These are phyloP conservation scores for Acacia crassicarpa DNA, from an alignment of 306 rosid genomes.

Conservation along the genomic window DNA sequence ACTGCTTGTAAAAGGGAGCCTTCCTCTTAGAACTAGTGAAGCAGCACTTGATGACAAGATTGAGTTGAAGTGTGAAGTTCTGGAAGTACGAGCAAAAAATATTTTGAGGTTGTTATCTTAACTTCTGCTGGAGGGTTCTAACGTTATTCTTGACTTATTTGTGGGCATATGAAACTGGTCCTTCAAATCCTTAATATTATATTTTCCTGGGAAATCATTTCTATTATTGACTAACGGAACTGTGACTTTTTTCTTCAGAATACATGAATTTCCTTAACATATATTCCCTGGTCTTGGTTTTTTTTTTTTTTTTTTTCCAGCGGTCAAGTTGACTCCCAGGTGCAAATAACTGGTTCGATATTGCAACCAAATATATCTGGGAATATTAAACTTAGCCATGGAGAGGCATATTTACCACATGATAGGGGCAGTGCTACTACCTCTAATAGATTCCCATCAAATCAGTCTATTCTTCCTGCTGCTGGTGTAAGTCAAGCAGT, in stretches of 20 bases:
- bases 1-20: conserved; percentile 82
- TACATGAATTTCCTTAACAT: conserved; percentile 21
- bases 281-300: conserved; percentile 23
- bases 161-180: conserved; percentile 20
- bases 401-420: conserved; percentile 97
- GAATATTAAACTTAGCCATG: conserved; percentile 81
- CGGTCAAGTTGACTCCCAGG: conserved; percentile 94
- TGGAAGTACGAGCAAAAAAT: conserved; percentile 89
- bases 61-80: conserved; percentile 84
- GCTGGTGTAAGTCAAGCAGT: conserved; percentile 63
- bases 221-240: background rate
- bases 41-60: conserved; percentile 83
- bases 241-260: background rate
- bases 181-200: background rate
- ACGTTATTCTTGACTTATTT: background rate
- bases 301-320: conserved; percentile 50
- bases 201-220: background rate
- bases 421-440: conserved; percentile 82
- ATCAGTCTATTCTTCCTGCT: conserved; percentile 60
- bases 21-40: conserved; percentile 92
- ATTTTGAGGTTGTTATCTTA: conserved; percentile 59
- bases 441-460: conserved; percentile 66
- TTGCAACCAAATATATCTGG: conserved; percentile 90
- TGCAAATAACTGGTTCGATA: conserved; percentile 94
- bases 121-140: conserved; percentile 25